These are phyloP conservation scores for Neurospora tetraspora DNA, from an alignment of 495 filamentous ascomycete genomes.

Conservation along the genomic window DNA sequence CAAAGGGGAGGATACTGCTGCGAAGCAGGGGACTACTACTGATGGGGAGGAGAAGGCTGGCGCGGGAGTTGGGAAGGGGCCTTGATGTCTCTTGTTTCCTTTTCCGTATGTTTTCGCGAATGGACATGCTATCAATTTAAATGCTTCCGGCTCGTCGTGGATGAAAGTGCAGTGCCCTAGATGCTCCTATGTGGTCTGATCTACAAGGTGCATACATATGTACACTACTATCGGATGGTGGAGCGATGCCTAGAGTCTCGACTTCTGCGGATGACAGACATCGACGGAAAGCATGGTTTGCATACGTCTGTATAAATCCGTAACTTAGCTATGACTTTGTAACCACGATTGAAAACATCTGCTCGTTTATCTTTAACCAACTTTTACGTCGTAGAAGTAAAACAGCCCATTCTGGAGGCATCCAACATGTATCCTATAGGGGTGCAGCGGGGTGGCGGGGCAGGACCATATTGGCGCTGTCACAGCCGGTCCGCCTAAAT, in stretches of 20 bases:
- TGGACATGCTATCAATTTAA: too few relatives aligned
- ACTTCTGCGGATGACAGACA: neutral
- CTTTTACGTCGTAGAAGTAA: too few relatives aligned
- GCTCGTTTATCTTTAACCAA: too few relatives aligned
- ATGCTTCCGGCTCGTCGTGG: neutral
- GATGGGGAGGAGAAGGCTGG: neutral
- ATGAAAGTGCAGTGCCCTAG: neutral
- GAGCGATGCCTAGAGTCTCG: neutral
- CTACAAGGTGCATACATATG: neutral
- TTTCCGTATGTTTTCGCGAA: too few relatives aligned
- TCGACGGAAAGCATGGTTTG: neutral
- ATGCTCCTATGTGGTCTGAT: neutral
- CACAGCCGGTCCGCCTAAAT: too few relatives aligned
- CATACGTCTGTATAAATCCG: too few relatives aligned
- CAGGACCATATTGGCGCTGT: neutral
- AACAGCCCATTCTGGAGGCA: neutral
- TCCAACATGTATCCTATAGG: neutral
- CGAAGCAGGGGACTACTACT: neutral
- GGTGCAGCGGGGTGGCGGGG: neutral
- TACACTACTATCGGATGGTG: neutral
- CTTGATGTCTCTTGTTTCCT: neutral
- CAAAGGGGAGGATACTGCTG: neutral
- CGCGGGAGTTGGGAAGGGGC: neutral
- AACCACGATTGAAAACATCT: too few relatives aligned
- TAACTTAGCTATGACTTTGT: too few relatives aligned